Conservation (phyloP, 2,329 filamentous ascomycete genomes). For the Cadophora sp. region DNA sequence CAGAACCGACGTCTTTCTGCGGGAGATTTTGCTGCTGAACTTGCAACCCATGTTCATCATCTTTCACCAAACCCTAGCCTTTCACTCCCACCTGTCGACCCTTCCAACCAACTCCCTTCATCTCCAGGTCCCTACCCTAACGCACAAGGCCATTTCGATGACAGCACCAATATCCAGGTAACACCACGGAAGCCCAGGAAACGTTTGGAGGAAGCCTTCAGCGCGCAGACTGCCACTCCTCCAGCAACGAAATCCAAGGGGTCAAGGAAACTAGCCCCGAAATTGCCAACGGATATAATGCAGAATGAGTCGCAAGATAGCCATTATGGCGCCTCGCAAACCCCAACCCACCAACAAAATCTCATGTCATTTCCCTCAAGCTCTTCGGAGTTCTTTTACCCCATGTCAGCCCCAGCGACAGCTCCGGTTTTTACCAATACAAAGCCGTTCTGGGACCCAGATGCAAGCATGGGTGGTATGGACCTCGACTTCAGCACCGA, state of each 20-base stretch:
- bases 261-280: slow-evolving; percentile 60
- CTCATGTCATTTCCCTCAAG: slow-evolving; percentile 57
- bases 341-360: slow-evolving; percentile 51
- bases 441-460: slow-evolving; percentile 63
- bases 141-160: slow-evolving; percentile 39
- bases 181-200: slow-evolving; percentile 50
- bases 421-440: slow-evolving; percentile 53
- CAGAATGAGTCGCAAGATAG: slow-evolving; percentile 41
- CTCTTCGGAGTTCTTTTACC: slow-evolving; percentile 65
- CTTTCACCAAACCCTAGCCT: slow-evolving; percentile 60
- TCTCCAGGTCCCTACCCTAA: slow-evolving; percentile 55
- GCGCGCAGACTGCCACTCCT: slow-evolving; percentile 62
- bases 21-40: slow-evolving; percentile 56
- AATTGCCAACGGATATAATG: slow-evolving; percentile 40
- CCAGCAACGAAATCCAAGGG: slow-evolving; percentile 64
- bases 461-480: slow-evolving; percentile 59
- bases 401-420: slow-evolving; percentile 63
- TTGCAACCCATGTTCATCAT: slow-evolving; percentile 68
- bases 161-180: slow-evolving; percentile 44
- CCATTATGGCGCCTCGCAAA: slow-evolving; percentile 40
- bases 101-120: slow-evolving; percentile 62
- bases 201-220: slow-evolving; percentile 43
- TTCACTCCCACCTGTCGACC: slow-evolving; percentile 65
- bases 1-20: slow-evolving; percentile 56
- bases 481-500: slow-evolving; percentile 63